Conservation (phyloP, 2,329 filamentous ascomycete genomes). For the Fusarium stilboides region DNA sequence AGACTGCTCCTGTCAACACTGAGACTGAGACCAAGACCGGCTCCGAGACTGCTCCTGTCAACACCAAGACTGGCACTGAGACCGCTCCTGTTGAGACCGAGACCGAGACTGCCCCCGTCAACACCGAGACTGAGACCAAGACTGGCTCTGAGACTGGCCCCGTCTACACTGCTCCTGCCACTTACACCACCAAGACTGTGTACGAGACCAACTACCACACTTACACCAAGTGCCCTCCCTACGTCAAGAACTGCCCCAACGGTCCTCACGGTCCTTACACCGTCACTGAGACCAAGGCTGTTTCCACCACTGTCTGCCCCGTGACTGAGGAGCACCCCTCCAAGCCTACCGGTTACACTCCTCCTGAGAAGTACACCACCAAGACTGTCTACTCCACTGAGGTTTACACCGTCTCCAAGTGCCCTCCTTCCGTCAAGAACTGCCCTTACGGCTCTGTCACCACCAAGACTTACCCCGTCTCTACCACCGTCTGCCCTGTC, state of each 20-base stretch:
- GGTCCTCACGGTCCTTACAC: conserved; percentile 44
- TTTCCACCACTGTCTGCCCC: conserved; percentile 62
- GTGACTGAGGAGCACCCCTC: conserved; percentile 49
- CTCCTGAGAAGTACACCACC: conserved; percentile 53
- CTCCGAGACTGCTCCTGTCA: background rate
- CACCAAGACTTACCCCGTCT: conserved; percentile 39
- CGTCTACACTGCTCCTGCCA: conserved; percentile 16
- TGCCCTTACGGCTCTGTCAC: conserved; percentile 47
- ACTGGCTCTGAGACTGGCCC: conserved; percentile 4
- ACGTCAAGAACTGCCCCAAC: conserved; percentile 52
- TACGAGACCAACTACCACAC: conserved; percentile 50
- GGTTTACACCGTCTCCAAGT: conserved; percentile 38
- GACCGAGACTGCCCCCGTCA: background rate
- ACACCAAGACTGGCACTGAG: background rate
- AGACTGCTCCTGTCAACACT: conserved; percentile 4
- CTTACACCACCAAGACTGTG: conserved; percentile 53
- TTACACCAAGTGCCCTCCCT: conserved; percentile 51
- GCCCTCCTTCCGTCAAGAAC: conserved; percentile 51
- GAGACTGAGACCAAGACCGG: conserved; percentile 6
- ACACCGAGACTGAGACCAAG: conserved; percentile 20
- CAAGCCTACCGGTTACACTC: conserved; percentile 45
- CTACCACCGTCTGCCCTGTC: conserved; percentile 41
- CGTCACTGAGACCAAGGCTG: conserved; percentile 52
- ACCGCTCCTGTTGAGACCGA: conserved; percentile 2
- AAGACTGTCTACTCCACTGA: conserved; percentile 40